A percentile compares a stretch with the other conserved stretches of the same genome.
Conservation (phyloP, 176 grass and related monocot species). For the Oryza punctata region DNA sequence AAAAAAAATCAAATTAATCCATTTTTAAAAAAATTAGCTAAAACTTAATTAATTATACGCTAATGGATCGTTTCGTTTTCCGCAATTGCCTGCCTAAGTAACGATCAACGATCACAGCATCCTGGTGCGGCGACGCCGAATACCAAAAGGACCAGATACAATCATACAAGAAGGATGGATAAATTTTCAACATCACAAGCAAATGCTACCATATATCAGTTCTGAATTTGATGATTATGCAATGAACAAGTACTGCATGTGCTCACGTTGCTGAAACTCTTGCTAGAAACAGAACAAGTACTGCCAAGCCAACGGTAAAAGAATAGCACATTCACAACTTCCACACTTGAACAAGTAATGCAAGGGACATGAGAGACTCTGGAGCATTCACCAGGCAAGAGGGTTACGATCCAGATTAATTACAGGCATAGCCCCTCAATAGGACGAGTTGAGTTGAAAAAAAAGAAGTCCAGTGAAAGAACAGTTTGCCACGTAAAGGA, state of each 20-base stretch:
- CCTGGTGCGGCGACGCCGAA: background rate
- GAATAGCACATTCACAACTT: background rate
- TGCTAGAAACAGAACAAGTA: conserved; percentile 2
- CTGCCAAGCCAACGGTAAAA: background rate
- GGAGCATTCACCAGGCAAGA: conserved; percentile 32
- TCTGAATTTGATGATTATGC: background rate
- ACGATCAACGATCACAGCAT: background rate
- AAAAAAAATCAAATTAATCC: no score
- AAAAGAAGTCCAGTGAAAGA: background rate
- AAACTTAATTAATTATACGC: no score
- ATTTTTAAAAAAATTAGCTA: no score
- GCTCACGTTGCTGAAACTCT: conserved; percentile 2
- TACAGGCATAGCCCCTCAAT: conserved; percentile 49
- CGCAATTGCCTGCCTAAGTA: no score
- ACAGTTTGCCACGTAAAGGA: conserved; percentile 5
- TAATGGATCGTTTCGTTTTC: no score
- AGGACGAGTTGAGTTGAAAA: background rate
- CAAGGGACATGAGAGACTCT: conserved; percentile 2
- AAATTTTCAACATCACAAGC: background rate
- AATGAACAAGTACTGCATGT: conserved; percentile 1
- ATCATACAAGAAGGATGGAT: no score
- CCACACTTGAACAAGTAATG: conserved; percentile 8
- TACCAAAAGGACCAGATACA: background rate
- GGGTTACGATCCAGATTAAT: conserved; percentile 55
- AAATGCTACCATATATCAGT: background rate